Percentiles rank a stretch among this genome's conserved stretches.
These are phyloP conservation scores for Acrocalymma vagum DNA, from an alignment of 2,329 filamentous ascomycete genomes.

Conservation along the genomic window DNA sequence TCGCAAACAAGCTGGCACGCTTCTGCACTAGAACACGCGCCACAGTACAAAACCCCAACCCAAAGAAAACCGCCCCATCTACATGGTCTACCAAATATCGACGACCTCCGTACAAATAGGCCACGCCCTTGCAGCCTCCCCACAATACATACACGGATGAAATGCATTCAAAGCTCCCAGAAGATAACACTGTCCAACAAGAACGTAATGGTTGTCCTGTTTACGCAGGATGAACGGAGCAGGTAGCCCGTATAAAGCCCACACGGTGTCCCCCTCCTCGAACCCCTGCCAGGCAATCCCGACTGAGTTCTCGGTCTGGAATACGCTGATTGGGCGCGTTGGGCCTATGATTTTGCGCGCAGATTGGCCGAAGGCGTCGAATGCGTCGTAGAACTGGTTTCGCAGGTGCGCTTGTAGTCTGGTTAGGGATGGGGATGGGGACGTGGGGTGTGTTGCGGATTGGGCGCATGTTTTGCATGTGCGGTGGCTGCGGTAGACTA, in stretches of 20 bases:
- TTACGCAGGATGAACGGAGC: slow-evolving; percentile 16
- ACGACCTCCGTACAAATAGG: slow-evolving; percentile 14
- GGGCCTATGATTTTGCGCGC: too few relatives aligned
- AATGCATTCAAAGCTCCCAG: slow-evolving; percentile 1
- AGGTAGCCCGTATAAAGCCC: slow-evolving; percentile 17
- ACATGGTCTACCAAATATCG: slow-evolving; percentile 22
- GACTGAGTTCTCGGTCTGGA: slow-evolving; percentile 14
- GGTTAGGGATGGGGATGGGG: slow-evolving; percentile 6
- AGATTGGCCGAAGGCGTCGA: too few relatives aligned
- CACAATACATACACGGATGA: slow-evolving; percentile 18
- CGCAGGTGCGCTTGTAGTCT: slow-evolving; percentile 3
- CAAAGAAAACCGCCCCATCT: too few relatives aligned
- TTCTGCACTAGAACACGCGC: too few relatives aligned
- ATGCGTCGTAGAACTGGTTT: too few relatives aligned
- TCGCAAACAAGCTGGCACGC: too few relatives aligned
- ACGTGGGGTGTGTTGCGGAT: too few relatives aligned
- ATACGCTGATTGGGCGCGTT: too few relatives aligned
- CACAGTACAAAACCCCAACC: too few relatives aligned
- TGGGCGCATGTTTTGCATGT: not conserved
- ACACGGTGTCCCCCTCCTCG: slow-evolving; percentile 15
- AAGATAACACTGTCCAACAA: slow-evolving; percentile 21
- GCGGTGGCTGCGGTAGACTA: not conserved
- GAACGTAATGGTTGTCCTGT: slow-evolving; percentile 11
- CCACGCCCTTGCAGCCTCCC: slow-evolving; percentile 11
- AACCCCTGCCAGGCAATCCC: slow-evolving; percentile 9